Base-by-base conservation (phyloP, 2,329 filamentous ascomycete genomes). In the Dactylellina parvicollis region DNA sequence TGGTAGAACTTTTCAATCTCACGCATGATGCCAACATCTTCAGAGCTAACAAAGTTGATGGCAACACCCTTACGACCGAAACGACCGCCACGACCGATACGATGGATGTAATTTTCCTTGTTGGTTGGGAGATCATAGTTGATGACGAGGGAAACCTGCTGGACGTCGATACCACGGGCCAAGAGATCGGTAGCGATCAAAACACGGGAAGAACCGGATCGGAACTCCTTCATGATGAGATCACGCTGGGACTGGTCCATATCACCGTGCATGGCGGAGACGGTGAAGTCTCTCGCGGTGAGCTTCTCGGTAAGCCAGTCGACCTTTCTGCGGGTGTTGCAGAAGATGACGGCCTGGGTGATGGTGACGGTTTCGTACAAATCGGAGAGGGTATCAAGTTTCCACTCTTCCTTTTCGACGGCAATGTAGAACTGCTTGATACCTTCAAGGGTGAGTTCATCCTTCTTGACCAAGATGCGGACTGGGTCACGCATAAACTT, bases 371-470 rank as follows among this genome's bases (percentile, higher is more conserved):
- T 99, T 86, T 99, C 95, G 87, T 99, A 99, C 79, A 99, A 85
- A 84, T 99, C 95, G 80, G 92, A 98, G 76, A 99, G 92, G 75
- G 95, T 99, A 84, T 99, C 95, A 77, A 99, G 90, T 86, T 99
- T 99, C 95, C 95, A 99, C 82, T 99, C 95, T 83, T 99, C 95
- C 88, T 99, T 98, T 87, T 99, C 95, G 74, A 99, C 95, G 74
- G 95, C 95, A 84, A 99, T 98, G 86, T 97, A 99, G 86, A 97
- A 99, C 84, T 99, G 95, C 88, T 99, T 99, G 82, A 99, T 96
- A 92, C 95, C 95, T 86, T 99, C 95, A 73, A 99, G 92, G 81
- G 95, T 99, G 83, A 99, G 90, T 83, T 99, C 95, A 81, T 96
- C 94, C 89, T 96, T 96, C 91, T 99, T 99, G 84, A 99, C 95